Evolutionary conservation across 495 filamentous ascomycete genomes (phyloP), one percentile per base, ranked within the genome.

Genomic region (Neurospora sp.): DNA sequence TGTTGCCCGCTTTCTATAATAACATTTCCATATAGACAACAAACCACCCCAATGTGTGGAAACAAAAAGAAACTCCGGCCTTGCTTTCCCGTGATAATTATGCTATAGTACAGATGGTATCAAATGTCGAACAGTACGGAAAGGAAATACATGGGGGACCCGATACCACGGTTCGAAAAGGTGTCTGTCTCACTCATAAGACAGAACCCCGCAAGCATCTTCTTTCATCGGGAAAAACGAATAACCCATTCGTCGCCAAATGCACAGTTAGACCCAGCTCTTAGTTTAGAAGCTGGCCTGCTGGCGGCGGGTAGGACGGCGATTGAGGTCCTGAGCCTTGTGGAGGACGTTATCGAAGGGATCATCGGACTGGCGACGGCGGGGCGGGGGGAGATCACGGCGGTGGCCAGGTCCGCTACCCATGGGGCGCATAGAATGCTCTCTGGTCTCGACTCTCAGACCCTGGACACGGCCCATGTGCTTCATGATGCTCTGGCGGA

Each of bases 391-490:
- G 14, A 65, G 27, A 17, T 65, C 53, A 17, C 53, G 53, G 53
- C 53, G 53, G 53, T 65, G 53, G 53, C 53, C 53, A 37, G 53
- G 53, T 37, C 53, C 53, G 53, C 53, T 37, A 16, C 22, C 27
- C 53, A 31, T 65, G 53, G 22, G 53, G 27, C 53, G 53, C 45
- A 27, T 12, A 27, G 45, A 53, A 14, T 35, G n/a, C 14, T 73
- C 5, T 39, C 81, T 82, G 74, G 87, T 75, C 70, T 83, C 82
- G 31, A 91, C 61, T 4, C 89, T 88, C 4, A 78, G 74, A 9
- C 87, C 65, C 2, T 77, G 68, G 0, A 44, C 27, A 0, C 90
- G 77, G 27, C 87, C 84, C 42, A 92, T 77, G 74, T 85, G 87
- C 5, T 70, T 22, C 1, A 82, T 85, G 22, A 88, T 17, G n/a